Evolutionary conservation across 2,329 filamentous ascomycete genomes (phyloP), one percentile per base, ranked within the genome.

Genomic region (Fusarium torreyae): DNA sequence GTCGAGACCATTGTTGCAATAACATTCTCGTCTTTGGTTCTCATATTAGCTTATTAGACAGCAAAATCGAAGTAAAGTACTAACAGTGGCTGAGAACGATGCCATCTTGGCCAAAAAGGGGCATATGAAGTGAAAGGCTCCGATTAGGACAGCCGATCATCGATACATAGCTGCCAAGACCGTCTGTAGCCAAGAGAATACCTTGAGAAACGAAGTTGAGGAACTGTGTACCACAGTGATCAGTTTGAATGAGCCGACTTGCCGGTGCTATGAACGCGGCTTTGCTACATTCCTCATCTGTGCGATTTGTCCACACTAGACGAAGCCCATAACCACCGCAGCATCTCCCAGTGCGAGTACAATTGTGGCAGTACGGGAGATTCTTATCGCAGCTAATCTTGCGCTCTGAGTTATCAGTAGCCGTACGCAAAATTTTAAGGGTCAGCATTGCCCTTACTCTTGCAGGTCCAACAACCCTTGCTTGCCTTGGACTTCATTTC

Each of bases 101-200:
- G 24, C 38, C 55, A 20, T 66, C 48, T 31, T 62, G 52, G n/a
- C 45, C 44, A 17, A 59, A 42, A 53, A 62, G 54, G 36, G 68
- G 63, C 8, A 40, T 31, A 49, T 57, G 51, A 36, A 66, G 31
- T 7, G 46, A 58, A 46, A 55, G 46, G 15, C 31, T 33, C 15
- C 34, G 46, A 38, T n/a, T 18, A 20, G 24, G 42, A 22, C 40
- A 34, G 13, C 51, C 31, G 20, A 57, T 26, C 55, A 22, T 38
- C 22, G 18, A 57, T 31, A 20, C 15, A 36, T 48, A 39, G 6
- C 24, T 43, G n/a, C 4, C 22, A 18, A 36, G 24, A 10, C 44
- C 15, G 28, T 33, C 51, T 45, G 42, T 58, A 7, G 62, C 45
- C 22, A 55, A 45, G 46, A 56, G 15, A 31, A 64, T 5, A 22